These are phyloP conservation scores for Pestalotiopsis sp. DNA, from an alignment of 2,329 filamentous ascomycete species.

Conservation along the genomic window DNA sequence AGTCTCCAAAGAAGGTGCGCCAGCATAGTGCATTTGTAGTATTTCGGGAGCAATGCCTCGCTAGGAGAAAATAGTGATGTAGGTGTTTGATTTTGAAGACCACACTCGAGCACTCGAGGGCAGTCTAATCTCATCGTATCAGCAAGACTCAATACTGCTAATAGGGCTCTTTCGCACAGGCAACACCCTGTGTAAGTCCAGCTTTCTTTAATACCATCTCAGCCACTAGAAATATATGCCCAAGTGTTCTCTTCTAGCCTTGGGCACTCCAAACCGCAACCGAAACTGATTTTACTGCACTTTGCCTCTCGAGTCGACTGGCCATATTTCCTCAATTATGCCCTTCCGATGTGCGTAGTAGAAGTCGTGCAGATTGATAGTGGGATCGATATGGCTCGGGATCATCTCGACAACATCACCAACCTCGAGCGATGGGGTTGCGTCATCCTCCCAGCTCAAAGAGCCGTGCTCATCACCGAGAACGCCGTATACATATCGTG, in stretches of 20 bases:
- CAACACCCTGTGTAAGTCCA: no score
- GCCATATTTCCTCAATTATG: slow-evolving; percentile 53
- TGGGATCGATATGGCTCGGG: slow-evolving; percentile 58
- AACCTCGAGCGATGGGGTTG: slow-evolving; percentile 36
- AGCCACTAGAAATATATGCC: no score
- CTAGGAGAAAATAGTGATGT: no score
- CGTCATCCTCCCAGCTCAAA: slow-evolving; percentile 41
- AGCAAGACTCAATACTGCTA: no score
- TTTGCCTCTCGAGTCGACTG: slow-evolving; percentile 52
- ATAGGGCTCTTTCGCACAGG: no score
- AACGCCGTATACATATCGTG: slow-evolving; percentile 44
- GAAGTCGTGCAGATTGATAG: slow-evolving; percentile 53
- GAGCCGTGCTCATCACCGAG: slow-evolving; percentile 54
- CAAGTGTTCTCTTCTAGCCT: background rate
- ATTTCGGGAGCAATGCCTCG: no score
- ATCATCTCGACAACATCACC: slow-evolving; percentile 55
- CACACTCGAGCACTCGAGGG: no score
- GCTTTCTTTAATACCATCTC: no score
- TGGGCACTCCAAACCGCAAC: background rate
- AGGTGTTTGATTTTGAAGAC: no score
- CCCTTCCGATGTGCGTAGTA: slow-evolving; percentile 53
- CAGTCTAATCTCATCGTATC: no score
- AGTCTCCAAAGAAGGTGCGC: no score
- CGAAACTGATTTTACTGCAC: slow-evolving; percentile 42
- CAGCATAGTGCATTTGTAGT: no score